These are phyloP conservation scores for Conticribra weissflogii DNA, from an alignment of 108 stramenopile genomes.

Conservation along the genomic window DNA sequence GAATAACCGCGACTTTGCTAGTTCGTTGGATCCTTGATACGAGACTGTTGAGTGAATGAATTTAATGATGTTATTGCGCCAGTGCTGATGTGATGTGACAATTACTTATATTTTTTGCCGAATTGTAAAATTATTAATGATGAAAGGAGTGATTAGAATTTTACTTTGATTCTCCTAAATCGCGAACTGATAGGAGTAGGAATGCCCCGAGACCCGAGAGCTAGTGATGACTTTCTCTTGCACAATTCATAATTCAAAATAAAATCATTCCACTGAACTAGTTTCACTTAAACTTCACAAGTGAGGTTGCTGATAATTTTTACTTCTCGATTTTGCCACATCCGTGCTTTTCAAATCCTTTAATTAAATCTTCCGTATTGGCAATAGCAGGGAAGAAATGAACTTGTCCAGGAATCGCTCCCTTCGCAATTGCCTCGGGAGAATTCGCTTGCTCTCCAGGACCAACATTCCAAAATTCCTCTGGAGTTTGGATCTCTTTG, in stretches of 20 bases:
- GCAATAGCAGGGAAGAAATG: conserved; percentile 63
- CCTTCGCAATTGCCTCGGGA: conserved; percentile 43
- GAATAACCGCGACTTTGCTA: neutral
- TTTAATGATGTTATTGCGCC: neutral
- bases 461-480: conserved; percentile 47
- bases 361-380: conserved; percentile 45
- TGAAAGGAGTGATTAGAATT: too few species aligned
- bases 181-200: too few species aligned
- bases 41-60: too few species aligned
- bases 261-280: neutral
- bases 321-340: conserved; percentile 44
- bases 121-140: too few species aligned
- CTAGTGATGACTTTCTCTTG: too few species aligned
- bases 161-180: too few species aligned
- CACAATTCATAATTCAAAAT: neutral
- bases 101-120: too few species aligned
- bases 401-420: conserved; percentile 63
- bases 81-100: neutral
- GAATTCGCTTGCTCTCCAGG: conserved; percentile 50
- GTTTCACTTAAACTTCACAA: neutral
- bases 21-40: neutral
- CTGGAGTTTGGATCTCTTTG: conserved; percentile 77
- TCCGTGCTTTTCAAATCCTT: conserved; percentile 41
- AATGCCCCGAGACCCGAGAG: too few species aligned
- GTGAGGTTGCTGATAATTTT: neutral